Evolutionary conservation across 352 stramenopile species (phyloP), one percentile per base, ranked within the genome.

Genomic region (Pythium phragmitis): DNA sequence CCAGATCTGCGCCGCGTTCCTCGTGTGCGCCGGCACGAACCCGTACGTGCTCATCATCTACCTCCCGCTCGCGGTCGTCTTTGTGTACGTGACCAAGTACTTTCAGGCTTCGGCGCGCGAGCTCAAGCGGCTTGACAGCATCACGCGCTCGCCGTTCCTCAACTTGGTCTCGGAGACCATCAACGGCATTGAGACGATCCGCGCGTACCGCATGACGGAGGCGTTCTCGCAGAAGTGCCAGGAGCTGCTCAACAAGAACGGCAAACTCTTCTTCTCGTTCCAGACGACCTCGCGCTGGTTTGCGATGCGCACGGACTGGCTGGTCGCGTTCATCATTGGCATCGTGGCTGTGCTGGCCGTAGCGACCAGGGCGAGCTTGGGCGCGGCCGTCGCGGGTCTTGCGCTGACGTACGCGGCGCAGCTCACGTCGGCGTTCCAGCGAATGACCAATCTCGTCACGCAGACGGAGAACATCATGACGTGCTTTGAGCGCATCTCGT

Each of bases 381-480:
- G 62, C 3, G 37, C 72, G 0, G 63, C 53, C 0, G 77, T 82
- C 14, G 92, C 83, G 7, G 96, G 91, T 6, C 68, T 98, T 14
- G 76, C 82, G 13, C 80, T 98, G 34, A 96, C 85, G 30, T 98
- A 97, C 76, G 82, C 94, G 2, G 59, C 96, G 1, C 75, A 73
- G 36, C 72, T 98, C 16, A 98, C 94, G 30, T 87, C 88, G 61
- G 76, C 75, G 28, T 81, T 97, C 51, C 96, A 97, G 65, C 97
- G 95, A 76, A 88, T 83, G 51, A 93, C 97, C 45, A 80, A 87
- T 46, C 93, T 95, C 72, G 82, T 80, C 11, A 89, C 73, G 46
- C 88, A 97, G 68, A 79, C 97, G 0, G 96, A 99, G 61, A 94
- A 91, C 37, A 84, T 93, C 59, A 98, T 98, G 79, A 91, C 97